Conservation (phyloP, 2,329 filamentous ascomycete genomes). For the Phyllosticta capitalensis region DNA sequence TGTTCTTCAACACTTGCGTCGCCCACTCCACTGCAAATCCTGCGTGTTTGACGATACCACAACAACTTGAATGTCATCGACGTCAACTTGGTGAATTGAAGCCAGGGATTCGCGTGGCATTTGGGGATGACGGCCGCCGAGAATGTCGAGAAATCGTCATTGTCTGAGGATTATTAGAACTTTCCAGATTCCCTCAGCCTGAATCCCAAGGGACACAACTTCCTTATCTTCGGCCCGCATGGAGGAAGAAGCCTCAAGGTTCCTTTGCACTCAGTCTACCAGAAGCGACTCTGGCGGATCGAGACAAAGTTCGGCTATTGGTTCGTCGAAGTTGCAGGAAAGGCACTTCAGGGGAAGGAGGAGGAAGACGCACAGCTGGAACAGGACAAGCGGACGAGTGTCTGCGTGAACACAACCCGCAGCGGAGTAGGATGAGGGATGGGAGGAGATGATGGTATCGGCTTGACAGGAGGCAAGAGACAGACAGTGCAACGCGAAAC, state of each 20-base stretch:
- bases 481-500: too few species aligned
- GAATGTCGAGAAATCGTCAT: not conserved
- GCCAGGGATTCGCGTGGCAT: slow-evolving; percentile 6
- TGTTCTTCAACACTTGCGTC: too few species aligned
- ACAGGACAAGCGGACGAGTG: too few species aligned
- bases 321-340: not conserved
- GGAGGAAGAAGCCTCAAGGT: not conserved
- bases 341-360: too few species aligned
- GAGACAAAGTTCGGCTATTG: not conserved
- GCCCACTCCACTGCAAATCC: too few species aligned
- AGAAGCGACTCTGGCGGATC: slow-evolving; percentile 5
- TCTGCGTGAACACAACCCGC: too few species aligned
- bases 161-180: not conserved
- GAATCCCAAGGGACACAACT: not conserved
- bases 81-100: not conserved
- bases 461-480: too few species aligned
- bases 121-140: not conserved
- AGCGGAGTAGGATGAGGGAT: too few species aligned
- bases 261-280: not conserved
- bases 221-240: not conserved
- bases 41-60: too few species aligned
- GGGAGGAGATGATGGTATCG: too few species aligned
- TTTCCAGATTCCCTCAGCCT: not conserved
- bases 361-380: too few species aligned
- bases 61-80: too few species aligned